Conservation (phyloP, 2,329 filamentous ascomycete species). For the Hymenoscyphus repandus region DNA sequence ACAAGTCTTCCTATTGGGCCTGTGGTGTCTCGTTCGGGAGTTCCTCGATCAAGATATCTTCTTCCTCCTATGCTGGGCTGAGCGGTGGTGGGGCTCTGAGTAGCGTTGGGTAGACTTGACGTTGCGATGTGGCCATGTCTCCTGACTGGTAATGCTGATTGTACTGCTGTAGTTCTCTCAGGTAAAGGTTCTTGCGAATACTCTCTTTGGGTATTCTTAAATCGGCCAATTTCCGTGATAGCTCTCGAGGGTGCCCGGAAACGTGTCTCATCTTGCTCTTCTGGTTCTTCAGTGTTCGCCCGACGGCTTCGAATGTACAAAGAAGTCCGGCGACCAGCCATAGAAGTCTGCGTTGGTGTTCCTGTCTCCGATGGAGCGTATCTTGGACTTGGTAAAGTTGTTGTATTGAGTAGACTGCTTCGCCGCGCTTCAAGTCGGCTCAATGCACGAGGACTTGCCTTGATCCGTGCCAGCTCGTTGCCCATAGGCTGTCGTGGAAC, state of each 20-base stretch:
- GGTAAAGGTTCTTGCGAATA: conserved; percentile 35
- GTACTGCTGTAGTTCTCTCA: conserved; percentile 32
- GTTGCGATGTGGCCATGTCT: conserved; percentile 42
- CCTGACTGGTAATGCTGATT: conserved; percentile 47
- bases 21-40: conserved; percentile 29
- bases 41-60: conserved; percentile 26
- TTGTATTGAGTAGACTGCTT: conserved; percentile 30
- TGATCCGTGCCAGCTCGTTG: conserved; percentile 21
- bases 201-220: conserved; percentile 35
- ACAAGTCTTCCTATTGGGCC: conserved; percentile 19
- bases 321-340: conserved; percentile 51
- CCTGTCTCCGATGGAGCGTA: conserved; percentile 27
- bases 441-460: conserved; percentile 28
- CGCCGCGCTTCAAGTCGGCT: conserved; percentile 31
- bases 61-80: conserved; percentile 18
- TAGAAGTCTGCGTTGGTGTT: conserved; percentile 42
- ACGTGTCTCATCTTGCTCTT: conserved; percentile 41
- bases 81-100: conserved; percentile 14
- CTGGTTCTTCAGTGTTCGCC: conserved; percentile 28
- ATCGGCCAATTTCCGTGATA: conserved; percentile 46
- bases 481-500: conserved; percentile 16
- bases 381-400: conserved; percentile 27
- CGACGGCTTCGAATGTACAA: conserved; percentile 39
- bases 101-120: conserved; percentile 35
- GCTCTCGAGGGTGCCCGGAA: conserved; percentile 55